Base-by-base conservation (phyloP, 768 basidiomycete genomes). In the Pleurotus eryngii region DNA sequence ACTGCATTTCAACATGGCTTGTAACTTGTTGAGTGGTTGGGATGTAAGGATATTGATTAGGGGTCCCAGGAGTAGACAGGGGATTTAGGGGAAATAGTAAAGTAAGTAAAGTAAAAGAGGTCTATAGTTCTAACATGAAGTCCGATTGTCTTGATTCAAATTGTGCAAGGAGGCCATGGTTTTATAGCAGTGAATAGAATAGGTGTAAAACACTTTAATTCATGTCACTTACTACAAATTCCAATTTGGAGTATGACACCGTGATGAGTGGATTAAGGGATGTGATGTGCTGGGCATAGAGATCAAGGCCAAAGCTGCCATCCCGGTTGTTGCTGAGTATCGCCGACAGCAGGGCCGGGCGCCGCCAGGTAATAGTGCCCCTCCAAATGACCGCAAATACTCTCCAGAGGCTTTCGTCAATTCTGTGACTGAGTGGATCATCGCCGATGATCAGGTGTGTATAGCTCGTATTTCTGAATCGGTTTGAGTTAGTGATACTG, bases 381-480 rank as follows among this genome's bases (percentile, higher is more conserved):
- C 39, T n/a, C 42, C 42, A 6, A 43, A 14, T 15, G 42, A 6
- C 37, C 50, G 9, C 18, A 8, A n/a, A 5, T 53, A 48, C n/a
- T 38, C 22, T 6, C 26, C 17, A 5, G 50, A 35, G 38, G n/a
- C 18, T n/a, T 43, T 53, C 17, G 30, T 53, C n/a, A n/a, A 53
- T 53, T 8, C 50, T n/a, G 12, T 53, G n/a, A 37, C 22, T 8
- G 50, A 53, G 37, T 53, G 24, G n/a, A 53, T 53, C 15, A 40
- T 53, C 37, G 50, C 7, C 7, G 30, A 53, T 17, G 27, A 53
- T 22, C 26, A 14, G 50, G 50, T 53, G n/a, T 49, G 47, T 43
- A 43, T 15, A 6, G n/a, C 27, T 30, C 3, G 27, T 30, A 7
- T 60, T 68, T 43, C 6, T 43, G 1, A 43, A 43, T 43, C 42